Percentiles rank a stretch among this genome's conserved stretches.
Evolutionary conservation across 805 yeast species (phyloP).

Genomic region (Yarrowia bubula): DNA sequence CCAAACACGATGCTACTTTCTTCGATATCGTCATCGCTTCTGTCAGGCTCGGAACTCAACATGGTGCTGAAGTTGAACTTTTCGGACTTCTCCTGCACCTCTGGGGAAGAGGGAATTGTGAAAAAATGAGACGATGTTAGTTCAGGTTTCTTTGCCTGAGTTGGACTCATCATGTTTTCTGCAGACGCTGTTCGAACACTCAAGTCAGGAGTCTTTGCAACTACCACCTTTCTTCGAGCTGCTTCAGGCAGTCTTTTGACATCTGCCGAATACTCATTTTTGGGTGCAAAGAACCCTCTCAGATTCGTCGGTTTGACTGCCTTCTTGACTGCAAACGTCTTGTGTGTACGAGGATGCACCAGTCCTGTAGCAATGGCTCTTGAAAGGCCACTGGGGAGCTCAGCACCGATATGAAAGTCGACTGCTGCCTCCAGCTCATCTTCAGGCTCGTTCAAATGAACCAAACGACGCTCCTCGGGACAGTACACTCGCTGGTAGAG

Average conservation of each 20-base stretch:
- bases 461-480: conserved; percentile 51
- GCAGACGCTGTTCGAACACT: conserved; percentile 7
- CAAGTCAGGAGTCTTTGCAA: background rate
- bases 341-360: conserved; percentile 20
- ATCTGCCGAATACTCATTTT: conserved; percentile 3
- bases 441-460: conserved; percentile 57
- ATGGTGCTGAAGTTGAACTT: conserved; percentile 4
- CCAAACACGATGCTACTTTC: conserved; percentile 18
- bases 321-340: conserved; percentile 4
- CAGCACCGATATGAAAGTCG: conserved; percentile 43
- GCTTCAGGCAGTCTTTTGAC: conserved; percentile 7
- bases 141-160: background rate
- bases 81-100: conserved; percentile 6
- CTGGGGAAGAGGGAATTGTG: conserved; percentile 6
- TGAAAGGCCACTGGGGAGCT: background rate
- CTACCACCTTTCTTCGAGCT: background rate
- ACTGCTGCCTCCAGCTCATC: conserved; percentile 37
- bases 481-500: conserved; percentile 82
- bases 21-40: conserved; percentile 19
- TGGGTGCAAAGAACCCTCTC: conserved; percentile 6
- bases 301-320: background rate
- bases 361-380: conserved; percentile 10
- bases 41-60: conserved; percentile 15
- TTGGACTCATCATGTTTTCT: background rate
- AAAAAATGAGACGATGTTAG: background rate